These are phyloP conservation scores for Neonectria neomacrospora DNA, from an alignment of 2,329 filamentous ascomycete species.

Conservation along the genomic window DNA sequence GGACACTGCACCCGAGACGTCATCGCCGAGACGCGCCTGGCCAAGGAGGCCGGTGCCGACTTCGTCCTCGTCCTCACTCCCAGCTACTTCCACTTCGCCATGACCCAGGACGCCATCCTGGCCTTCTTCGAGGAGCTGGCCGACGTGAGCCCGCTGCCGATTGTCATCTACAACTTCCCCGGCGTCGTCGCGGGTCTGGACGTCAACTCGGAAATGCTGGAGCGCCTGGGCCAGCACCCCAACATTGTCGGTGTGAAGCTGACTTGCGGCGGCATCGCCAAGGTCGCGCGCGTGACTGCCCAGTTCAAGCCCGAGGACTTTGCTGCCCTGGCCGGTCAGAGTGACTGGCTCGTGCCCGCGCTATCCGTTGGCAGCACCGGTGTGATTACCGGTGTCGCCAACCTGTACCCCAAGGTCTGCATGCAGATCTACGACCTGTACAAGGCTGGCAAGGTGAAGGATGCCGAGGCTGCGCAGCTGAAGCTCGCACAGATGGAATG, in stretches of 20 bases:
- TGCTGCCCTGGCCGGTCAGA: conserved; percentile 75
- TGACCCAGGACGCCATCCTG: conserved; percentile 68
- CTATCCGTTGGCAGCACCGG: conserved; percentile 68
- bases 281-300: conserved; percentile 70
- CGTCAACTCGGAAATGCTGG: conserved; percentile 73
- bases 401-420: conserved; percentile 69
- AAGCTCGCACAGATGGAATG: conserved; percentile 64
- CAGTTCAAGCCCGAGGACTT: conserved; percentile 66
- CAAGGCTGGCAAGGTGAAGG: conserved; percentile 56
- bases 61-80: conserved; percentile 75
- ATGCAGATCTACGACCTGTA: conserved; percentile 62
- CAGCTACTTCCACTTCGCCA: conserved; percentile 76
- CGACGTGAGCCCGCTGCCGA: conserved; percentile 67
- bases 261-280: conserved; percentile 79
- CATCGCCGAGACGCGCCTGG: conserved; percentile 71
- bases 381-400: conserved; percentile 71
- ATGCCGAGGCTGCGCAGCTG: conserved; percentile 61
- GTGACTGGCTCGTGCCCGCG: conserved; percentile 75
- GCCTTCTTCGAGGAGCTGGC: conserved; percentile 72
- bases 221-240: conserved; percentile 64
- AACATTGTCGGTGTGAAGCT: conserved; percentile 79
- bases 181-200: conserved; percentile 74
- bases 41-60: conserved; percentile 71
- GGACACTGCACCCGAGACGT: conserved; percentile 74
- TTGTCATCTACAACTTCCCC: conserved; percentile 80